Evolutionary conservation across 768 basidiomycete species (phyloP).

Genomic region (Coprinopsis cinerea): DNA sequence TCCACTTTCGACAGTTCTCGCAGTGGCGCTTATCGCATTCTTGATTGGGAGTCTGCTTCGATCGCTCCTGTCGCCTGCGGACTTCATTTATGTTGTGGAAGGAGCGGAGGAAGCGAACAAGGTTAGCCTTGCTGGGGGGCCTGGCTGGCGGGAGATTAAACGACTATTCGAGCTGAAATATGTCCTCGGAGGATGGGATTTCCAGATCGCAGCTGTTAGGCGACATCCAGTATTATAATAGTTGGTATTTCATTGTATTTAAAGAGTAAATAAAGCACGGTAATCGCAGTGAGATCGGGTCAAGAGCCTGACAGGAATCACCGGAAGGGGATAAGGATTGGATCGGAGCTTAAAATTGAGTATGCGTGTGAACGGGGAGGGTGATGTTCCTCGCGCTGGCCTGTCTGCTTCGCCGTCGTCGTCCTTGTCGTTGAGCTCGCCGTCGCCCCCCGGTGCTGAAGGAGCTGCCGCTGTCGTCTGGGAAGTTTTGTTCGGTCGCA

Average conservation of each 20-base stretch:
- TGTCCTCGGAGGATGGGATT: slow-evolving; percentile 79
- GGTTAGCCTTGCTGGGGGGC: slow-evolving; percentile 20
- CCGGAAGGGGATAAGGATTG: no score
- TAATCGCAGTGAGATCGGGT: no score
- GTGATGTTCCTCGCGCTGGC: slow-evolving; percentile 21
- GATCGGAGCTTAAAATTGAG: slow-evolving; percentile 18
- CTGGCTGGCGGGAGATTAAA: slow-evolving; percentile 81
- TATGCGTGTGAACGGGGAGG: background rate
- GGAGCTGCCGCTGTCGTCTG: no score
- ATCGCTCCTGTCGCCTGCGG: slow-evolving; percentile 83
- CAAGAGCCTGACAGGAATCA: no score
- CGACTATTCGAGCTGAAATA: slow-evolving; percentile 80
- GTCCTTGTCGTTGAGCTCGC: slow-evolving; percentile 17
- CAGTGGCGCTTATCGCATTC: slow-evolving; percentile 83
- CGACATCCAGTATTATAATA: slow-evolving; percentile 33
- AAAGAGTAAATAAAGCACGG: background rate
- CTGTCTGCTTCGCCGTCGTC: slow-evolving; percentile 15
- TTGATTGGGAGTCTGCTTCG: slow-evolving; percentile 87
- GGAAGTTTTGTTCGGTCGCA: background rate
- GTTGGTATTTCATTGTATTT: background rate
- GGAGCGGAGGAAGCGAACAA: slow-evolving; percentile 38
- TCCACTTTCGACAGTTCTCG: slow-evolving; percentile 53
- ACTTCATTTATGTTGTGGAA: slow-evolving; percentile 80
- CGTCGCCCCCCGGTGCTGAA: no score
- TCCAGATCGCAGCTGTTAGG: slow-evolving; percentile 80